phyloP scores from a whole-genome alignment of 1,139 yeast genomes.

The Candida albicans region DNA sequence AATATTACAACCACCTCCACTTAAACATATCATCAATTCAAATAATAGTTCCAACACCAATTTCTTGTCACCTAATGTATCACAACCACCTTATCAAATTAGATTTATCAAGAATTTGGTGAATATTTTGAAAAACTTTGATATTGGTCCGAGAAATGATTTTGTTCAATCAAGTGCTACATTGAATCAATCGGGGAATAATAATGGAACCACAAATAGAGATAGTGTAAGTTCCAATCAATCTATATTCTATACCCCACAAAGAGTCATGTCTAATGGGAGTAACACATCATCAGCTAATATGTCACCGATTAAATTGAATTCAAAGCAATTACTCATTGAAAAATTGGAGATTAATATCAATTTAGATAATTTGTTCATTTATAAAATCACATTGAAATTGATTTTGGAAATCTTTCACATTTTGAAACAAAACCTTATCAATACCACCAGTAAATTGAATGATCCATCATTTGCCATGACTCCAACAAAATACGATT shows the following conservation, averaged over 20 bases:
- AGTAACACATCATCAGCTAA: slow-evolving; percentile 8
- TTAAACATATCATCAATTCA: slow-evolving; percentile 14
- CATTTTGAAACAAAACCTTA: slow-evolving; percentile 22
- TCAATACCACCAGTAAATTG: slow-evolving; percentile 9
- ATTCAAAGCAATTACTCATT: slow-evolving; percentile 42
- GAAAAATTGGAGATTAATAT: slow-evolving; percentile 50
- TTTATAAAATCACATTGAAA: slow-evolving; percentile 37
- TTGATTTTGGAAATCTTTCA: slow-evolving; percentile 32
- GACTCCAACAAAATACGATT: slow-evolving; percentile 1
- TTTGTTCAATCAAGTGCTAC: slow-evolving; percentile 17
- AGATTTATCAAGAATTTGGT: slow-evolving; percentile 38
- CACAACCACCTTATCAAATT: slow-evolving; percentile 32
- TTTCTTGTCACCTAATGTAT: not conserved
- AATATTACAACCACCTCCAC: slow-evolving; percentile 2
- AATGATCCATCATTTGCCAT: slow-evolving; percentile 2
- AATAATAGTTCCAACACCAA: not conserved
- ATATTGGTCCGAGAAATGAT: slow-evolving; percentile 29
- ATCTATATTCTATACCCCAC: slow-evolving; percentile 13
- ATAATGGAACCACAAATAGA: slow-evolving; percentile 4
- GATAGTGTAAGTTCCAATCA: slow-evolving; percentile 9
- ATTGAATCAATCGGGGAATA: slow-evolving; percentile 7
- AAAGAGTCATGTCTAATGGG: slow-evolving; percentile 7
- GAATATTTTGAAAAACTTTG: slow-evolving; percentile 41
- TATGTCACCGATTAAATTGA: slow-evolving; percentile 42
- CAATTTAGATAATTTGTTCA: slow-evolving; percentile 40